Evolutionary conservation across 257 asterid genomes (phyloP).

Genomic region (Solanum gandarillasii): DNA sequence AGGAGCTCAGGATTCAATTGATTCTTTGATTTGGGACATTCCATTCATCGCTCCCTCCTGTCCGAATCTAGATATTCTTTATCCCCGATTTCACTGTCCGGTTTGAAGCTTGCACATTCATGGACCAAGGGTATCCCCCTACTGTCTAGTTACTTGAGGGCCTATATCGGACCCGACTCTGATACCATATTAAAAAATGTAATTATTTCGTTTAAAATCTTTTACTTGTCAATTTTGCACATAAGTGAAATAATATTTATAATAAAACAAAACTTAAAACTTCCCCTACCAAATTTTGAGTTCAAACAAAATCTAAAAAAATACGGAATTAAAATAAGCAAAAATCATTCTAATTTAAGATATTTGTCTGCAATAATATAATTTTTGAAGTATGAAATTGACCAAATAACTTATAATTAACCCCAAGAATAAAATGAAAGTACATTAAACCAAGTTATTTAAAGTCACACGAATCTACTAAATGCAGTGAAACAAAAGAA

Average conservation of each 20-base stretch:
- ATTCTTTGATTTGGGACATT: neutral
- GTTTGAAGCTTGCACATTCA: neutral
- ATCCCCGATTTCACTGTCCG: too few species aligned
- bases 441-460: neutral
- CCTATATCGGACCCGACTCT: too few species aligned
- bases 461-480: neutral
- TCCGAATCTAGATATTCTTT: too few species aligned
- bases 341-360: neutral
- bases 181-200: too few species aligned
- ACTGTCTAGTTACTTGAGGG: neutral
- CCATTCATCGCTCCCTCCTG: neutral
- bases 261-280: neutral
- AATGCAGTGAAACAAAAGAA: neutral
- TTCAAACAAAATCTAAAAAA: neutral
- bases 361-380: too few species aligned
- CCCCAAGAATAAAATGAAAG: too few species aligned
- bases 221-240: neutral
- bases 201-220: fast-evolving
- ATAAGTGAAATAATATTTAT: neutral
- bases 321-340: neutral
- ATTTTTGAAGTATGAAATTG: too few species aligned
- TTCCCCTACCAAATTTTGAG: neutral
- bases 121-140: neutral
- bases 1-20: neutral
- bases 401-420: too few species aligned